Evolutionary conservation across 2,329 filamentous ascomycete genomes (phyloP).

Genomic region (Clarireedia paspali): DNA sequence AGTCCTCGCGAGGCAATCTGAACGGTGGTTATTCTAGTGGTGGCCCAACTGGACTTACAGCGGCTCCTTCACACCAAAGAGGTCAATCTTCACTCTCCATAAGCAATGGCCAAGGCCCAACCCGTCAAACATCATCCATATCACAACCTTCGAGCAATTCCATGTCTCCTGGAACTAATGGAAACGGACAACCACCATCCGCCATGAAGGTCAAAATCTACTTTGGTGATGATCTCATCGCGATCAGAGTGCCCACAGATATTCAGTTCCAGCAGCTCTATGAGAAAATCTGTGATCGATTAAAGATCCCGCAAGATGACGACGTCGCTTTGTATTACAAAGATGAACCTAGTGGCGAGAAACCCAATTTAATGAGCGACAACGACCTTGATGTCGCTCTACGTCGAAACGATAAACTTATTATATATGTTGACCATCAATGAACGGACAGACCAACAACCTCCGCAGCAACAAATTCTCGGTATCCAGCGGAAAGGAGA

Average conservation of each 20-base stretch:
- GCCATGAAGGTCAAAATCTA: constrained; percentile 92
- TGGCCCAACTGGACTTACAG: constrained; percentile 46
- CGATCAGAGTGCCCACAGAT: constrained; percentile 78
- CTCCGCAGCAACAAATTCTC: background rate
- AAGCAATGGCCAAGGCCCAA: constrained; percentile 21
- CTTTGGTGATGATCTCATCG: constrained; percentile 85
- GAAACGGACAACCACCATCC: constrained; percentile 28
- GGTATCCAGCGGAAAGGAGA: constrained; percentile 7
- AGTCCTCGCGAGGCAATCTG: constrained; percentile 58
- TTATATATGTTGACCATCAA: constrained; percentile 57
- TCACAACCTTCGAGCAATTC: constrained; percentile 49
- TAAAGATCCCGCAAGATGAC: constrained; percentile 64
- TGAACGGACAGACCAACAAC: constrained; percentile 10
- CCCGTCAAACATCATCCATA: constrained; percentile 28
- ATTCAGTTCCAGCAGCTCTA: constrained; percentile 71
- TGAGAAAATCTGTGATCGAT: constrained; percentile 75
- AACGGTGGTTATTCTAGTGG: constrained; percentile 48
- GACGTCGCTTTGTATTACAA: constrained; percentile 76
- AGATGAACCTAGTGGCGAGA: constrained; percentile 64
- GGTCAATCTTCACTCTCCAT: constrained; percentile 33
- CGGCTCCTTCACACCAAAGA: constrained; percentile 37
- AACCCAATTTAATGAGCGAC: constrained; percentile 68
- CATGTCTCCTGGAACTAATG: constrained; percentile 41
- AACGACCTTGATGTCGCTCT: constrained; percentile 75
- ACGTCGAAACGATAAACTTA: constrained; percentile 78